These are phyloP conservation scores for Cystobasidium pallidum DNA, from an alignment of 1,284 basidiomycete species.

Conservation along the genomic window DNA sequence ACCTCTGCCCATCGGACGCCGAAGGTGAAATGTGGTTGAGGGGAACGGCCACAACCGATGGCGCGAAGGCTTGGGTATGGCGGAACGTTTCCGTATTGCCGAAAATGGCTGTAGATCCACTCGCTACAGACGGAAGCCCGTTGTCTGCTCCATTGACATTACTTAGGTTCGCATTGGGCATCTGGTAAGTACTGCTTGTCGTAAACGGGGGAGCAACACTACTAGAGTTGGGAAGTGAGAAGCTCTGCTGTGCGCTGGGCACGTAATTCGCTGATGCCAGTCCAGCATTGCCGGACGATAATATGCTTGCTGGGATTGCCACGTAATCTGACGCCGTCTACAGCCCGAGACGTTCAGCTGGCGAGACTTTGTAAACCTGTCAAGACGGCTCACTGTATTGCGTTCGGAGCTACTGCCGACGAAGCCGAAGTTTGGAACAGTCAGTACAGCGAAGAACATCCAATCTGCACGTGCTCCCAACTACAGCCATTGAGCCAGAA, in stretches of 20 bases:
- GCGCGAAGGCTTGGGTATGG: neutral
- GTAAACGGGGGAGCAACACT: neutral
- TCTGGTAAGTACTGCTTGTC: neutral
- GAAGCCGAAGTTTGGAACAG: neutral
- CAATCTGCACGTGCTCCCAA: too few species aligned
- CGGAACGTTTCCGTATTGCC: neutral
- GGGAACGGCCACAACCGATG: neutral
- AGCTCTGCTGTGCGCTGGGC: neutral
- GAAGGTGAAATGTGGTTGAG: conserved; percentile 7
- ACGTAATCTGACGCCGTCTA: conserved; percentile 7
- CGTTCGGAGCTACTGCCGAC: neutral
- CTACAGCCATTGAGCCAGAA: too few species aligned
- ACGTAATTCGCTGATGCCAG: neutral
- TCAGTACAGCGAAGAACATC: neutral
- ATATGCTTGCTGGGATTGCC: conserved; percentile 2
- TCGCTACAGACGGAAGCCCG: neutral
- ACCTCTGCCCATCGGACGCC: neutral
- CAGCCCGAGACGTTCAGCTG: neutral
- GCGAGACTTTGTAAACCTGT: neutral
- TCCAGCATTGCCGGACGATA: neutral
- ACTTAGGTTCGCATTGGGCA: neutral
- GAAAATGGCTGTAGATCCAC: neutral
- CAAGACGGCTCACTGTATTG: neutral
- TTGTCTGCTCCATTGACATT: neutral
- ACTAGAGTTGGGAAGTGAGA: neutral